Conservation (phyloP, 768 basidiomycete species). For the Mrakia hoshinonis region DNA sequence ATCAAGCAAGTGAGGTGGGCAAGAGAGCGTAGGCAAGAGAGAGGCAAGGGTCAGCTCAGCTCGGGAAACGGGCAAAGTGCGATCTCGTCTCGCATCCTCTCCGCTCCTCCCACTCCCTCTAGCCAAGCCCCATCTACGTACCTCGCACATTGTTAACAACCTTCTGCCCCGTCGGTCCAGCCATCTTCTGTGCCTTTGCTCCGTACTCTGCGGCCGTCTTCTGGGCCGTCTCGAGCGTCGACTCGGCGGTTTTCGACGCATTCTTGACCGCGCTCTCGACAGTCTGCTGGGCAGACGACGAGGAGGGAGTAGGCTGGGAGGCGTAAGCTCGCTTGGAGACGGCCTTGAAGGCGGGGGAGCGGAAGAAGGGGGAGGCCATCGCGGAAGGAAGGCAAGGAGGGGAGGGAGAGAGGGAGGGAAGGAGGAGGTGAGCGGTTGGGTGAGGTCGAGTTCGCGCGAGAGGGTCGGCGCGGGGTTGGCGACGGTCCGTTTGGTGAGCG, state of each 20-base stretch:
- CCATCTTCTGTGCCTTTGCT: slow-evolving; percentile 29
- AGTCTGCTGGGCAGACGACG: slow-evolving; percentile 47
- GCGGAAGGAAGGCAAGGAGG: background rate
- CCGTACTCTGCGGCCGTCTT: slow-evolving; percentile 35
- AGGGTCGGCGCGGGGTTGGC: too few relatives aligned
- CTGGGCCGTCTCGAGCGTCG: slow-evolving; percentile 31
- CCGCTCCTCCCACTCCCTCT: background rate
- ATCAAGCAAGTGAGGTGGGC: background rate
- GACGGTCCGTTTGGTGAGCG: too few relatives aligned
- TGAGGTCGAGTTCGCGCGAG: too few relatives aligned
- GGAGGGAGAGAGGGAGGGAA: background rate
- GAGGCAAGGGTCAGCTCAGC: background rate
- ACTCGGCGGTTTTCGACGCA: slow-evolving; percentile 40
- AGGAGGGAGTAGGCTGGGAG: background rate
- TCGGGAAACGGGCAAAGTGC: background rate
- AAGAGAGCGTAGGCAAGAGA: background rate
- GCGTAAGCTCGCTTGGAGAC: slow-evolving; percentile 27
- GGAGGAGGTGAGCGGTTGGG: background rate
- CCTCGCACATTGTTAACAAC: slow-evolving; percentile 44
- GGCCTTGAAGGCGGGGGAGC: slow-evolving; percentile 24
- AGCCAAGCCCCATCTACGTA: slow-evolving; percentile 47
- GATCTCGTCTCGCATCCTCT: background rate
- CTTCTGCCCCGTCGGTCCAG: slow-evolving; percentile 40
- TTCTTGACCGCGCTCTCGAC: slow-evolving; percentile 47
- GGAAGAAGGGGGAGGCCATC: slow-evolving; percentile 18